Evolutionary conservation across 1,284 basidiomycete genomes (phyloP), one percentile per base, ranked within the genome.

Genomic region (Microbotryum scabiosae): DNA sequence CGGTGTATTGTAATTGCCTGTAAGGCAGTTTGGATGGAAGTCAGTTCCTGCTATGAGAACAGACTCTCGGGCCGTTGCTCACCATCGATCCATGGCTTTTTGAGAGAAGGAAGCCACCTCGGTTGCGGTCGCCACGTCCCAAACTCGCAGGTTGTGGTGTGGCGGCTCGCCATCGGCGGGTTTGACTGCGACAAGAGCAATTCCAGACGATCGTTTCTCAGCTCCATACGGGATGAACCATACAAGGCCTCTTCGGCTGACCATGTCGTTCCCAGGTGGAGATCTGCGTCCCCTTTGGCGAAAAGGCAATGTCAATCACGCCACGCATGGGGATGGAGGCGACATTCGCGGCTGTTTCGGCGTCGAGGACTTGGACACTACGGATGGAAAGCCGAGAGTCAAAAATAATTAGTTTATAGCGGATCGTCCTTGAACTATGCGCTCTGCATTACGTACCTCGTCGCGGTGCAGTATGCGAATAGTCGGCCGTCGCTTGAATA

Each of bases 181-280:
- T 76, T 89, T 89, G 67, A 81, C 82, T 84, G 66, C 14, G 14
- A 44, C 49, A 18, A 18, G 5, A 1, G 26, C 21, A 16, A 36
- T 16, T 26, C 44, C 5, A 5, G 23, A 25, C 51, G 26, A 12
- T 36, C 6, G 4, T 20, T 32, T 32, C n/a, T 10, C 6, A 43
- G 36, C 8, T 7, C n/a, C n/a, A 43, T 23, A 51, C 18, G 6
- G 25, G 25, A 30, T 55, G 28, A 48, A 32, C 21, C 47, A n/a
- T 20, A 26, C 2, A 14, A 23, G 12, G 47, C 10, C 47, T 5
- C 21, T n/a, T 21, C 28, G 32, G 56, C 80, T 69, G 75, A 82
- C 82, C 78, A 66, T 85, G 87, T 63, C 94, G 83, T 78, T 97
- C 91, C 88, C 91, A 97, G 51, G 90, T 96, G 62, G 88, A 90